These are phyloP conservation scores for Ascochyta clinopodiicola DNA, from an alignment of 2,329 filamentous ascomycete species.

Conservation along the genomic window DNA sequence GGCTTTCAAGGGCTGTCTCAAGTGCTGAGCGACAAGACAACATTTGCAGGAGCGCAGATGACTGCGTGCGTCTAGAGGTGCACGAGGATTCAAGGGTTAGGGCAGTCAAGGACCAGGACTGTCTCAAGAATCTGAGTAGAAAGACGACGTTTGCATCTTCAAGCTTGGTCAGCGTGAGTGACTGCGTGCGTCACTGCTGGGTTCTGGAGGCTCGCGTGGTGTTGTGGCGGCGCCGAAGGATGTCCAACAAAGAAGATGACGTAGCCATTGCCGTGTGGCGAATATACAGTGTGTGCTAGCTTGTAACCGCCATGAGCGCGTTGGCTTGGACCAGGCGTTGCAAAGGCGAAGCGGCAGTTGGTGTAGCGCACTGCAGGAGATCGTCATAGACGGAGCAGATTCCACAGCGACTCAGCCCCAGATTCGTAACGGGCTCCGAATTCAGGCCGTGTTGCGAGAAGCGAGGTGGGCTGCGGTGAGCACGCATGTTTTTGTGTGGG, in stretches of 20 bases:
- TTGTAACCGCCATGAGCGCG: conserved; percentile 1
- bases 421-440: conserved; percentile 4
- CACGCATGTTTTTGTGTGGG: not conserved
- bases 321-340: not conserved
- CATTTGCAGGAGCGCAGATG: no score
- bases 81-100: not conserved
- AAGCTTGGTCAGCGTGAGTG: no score
- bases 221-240: not conserved
- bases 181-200: no score
- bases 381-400: conserved; percentile 26
- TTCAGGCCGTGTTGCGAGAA: conserved; percentile 10
- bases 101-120: no score
- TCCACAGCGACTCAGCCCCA: conserved; percentile 13
- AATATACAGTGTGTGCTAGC: not conserved
- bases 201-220: not conserved
- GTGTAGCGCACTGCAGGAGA: conserved; percentile 25
- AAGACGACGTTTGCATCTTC: no score
- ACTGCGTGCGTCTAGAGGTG: not conserved
- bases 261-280: conserved; percentile 1
- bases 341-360: conserved; percentile 5
- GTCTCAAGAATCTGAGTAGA: no score
- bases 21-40: no score
- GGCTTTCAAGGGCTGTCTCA: no score
- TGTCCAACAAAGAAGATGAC: conserved; percentile 4
- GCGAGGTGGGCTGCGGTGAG: conserved; percentile 16